Conservation (phyloP, 176 grass and related monocot genomes). For the Typha latifolia region DNA sequence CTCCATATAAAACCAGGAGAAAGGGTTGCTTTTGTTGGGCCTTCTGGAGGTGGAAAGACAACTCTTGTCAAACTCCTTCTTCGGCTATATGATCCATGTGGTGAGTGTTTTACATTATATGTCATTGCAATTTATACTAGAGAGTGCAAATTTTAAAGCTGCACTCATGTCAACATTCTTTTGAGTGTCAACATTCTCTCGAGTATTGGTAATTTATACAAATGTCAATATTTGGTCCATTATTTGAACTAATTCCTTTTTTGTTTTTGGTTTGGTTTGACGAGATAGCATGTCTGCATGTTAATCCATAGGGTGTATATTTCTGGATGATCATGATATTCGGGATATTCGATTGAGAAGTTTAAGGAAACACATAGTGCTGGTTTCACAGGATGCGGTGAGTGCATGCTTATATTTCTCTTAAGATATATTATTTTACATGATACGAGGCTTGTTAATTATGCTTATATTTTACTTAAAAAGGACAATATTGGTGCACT, state of each 20-base stretch:
- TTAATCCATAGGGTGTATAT: constrained; percentile 40
- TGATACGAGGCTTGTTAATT: neutral
- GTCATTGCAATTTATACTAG: neutral
- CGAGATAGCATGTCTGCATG: neutral
- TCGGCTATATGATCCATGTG: constrained; percentile 64
- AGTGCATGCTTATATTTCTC: constrained; percentile 6
- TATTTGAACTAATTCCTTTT: neutral
- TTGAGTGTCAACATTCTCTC: no score
- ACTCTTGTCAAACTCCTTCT: constrained; percentile 78
- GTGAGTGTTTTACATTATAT: constrained; percentile 21
- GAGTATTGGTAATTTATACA: no score
- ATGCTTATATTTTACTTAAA: no score
- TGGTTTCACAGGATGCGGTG: constrained; percentile 74
- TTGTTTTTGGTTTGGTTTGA: neutral
- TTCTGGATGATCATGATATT: constrained; percentile 74
- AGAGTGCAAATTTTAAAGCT: constrained; percentile 9
- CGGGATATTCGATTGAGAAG: constrained; percentile 46
- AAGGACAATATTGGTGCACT: no score
- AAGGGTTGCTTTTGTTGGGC: constrained; percentile 60
- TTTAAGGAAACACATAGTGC: constrained; percentile 55
- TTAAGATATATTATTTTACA: neutral
- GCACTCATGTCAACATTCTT: neutral
- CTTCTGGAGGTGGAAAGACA: constrained; percentile 76
- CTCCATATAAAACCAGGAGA: constrained; percentile 62
- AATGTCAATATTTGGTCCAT: no score